phyloP scores from a whole-genome alignment of 768 basidiomycete species.

The Pulveroboletus frians region DNA sequence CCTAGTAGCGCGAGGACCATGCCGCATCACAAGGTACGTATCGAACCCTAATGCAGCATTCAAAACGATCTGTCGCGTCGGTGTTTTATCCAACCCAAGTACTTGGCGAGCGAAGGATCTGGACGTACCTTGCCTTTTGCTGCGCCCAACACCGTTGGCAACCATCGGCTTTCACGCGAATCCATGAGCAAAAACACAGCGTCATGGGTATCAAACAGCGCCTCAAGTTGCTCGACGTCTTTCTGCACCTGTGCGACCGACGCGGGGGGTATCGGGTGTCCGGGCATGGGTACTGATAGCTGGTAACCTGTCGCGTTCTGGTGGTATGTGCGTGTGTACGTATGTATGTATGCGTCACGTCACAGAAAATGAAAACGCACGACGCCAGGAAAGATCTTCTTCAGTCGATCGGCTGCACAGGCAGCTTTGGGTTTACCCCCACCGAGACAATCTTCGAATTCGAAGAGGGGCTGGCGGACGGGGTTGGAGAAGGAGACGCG shows the following conservation, averaged over 20 bases:
- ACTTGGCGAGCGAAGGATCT: neutral
- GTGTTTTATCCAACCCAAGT: neutral
- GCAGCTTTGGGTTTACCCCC: constrained; percentile 94
- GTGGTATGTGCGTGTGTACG: neutral
- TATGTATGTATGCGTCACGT: neutral
- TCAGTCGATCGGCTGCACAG: constrained; percentile 79
- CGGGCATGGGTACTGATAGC: constrained; percentile 93
- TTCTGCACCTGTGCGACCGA: constrained; percentile 52
- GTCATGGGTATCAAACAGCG: constrained; percentile 80
- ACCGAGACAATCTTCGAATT: constrained; percentile 87
- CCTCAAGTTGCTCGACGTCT: constrained; percentile 71
- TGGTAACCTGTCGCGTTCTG: constrained; percentile 79
- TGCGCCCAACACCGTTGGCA: constrained; percentile 85
- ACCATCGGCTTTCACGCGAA: constrained; percentile 94
- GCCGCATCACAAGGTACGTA: constrained; percentile 94
- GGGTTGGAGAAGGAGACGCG: constrained; percentile 96
- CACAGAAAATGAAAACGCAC: constrained; percentile 43
- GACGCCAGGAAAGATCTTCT: constrained; percentile 89
- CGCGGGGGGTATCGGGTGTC: constrained; percentile 76
- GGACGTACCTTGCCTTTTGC: constrained; percentile 74
- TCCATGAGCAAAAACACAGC: constrained; percentile 95
- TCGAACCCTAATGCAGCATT: constrained; percentile 96
- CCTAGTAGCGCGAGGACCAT: constrained; percentile 57
- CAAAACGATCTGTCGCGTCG: constrained; percentile 64
- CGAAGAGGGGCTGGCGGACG: constrained; percentile 93